phyloP scores from a whole-genome alignment of 2,329 filamentous ascomycete species.

The Neobulgaria alba region DNA sequence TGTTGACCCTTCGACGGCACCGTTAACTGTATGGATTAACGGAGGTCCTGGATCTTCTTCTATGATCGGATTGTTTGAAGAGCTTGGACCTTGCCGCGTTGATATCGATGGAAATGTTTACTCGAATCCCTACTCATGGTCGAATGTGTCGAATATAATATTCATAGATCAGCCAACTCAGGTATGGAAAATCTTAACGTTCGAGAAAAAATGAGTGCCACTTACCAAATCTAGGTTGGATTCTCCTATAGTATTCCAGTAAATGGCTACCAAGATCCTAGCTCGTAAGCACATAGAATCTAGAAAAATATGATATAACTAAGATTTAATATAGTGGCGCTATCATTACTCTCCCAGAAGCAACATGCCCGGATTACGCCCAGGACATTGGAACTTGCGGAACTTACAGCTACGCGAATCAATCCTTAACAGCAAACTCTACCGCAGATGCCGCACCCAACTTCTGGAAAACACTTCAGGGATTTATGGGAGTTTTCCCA shows the following conservation, averaged over 20 bases:
- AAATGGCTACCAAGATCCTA: constrained; percentile 17
- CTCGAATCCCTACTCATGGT: constrained; percentile 50
- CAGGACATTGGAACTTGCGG: constrained; percentile 36
- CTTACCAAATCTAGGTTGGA: constrained; percentile 18
- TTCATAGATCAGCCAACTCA: constrained; percentile 28
- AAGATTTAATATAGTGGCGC: constrained; percentile 7
- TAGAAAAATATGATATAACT: no score
- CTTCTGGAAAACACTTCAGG: constrained; percentile 53
- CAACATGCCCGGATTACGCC: constrained; percentile 42
- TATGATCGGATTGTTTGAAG: constrained; percentile 54
- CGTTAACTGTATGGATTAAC: constrained; percentile 55
- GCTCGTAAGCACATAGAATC: constrained; percentile 3
- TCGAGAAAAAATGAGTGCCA: no score
- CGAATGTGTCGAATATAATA: constrained; percentile 45
- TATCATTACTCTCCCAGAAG: constrained; percentile 37
- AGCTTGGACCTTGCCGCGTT: constrained; percentile 41
- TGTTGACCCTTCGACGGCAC: constrained; percentile 37
- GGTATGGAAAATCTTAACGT: no score
- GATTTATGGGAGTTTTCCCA: constrained; percentile 54
- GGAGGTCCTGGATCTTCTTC: constrained; percentile 57
- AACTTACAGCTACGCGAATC: constrained; percentile 45
- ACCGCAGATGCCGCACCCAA: constrained; percentile 45
- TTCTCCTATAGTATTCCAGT: constrained; percentile 32
- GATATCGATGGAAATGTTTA: constrained; percentile 32
- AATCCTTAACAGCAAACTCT: constrained; percentile 42